Percentiles rank a stretch among this genome's conserved stretches.
Conservation (phyloP, 257 asterid species). For the Nicotiana paniculata region DNA sequence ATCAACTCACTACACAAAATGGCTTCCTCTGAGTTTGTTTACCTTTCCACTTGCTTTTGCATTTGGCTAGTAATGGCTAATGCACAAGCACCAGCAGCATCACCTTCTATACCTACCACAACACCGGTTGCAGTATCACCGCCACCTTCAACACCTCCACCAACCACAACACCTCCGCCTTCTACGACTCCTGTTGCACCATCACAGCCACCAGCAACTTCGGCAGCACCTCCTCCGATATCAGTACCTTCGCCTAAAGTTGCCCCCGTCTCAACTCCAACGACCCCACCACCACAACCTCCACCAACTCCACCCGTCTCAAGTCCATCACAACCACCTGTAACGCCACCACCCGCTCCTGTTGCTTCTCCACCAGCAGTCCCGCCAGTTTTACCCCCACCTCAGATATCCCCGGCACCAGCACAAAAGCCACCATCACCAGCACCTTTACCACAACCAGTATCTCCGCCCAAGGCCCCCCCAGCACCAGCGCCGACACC, state of each 20-base stretch:
- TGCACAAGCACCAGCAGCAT: slow-evolving; percentile 81
- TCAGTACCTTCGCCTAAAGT: slow-evolving; percentile 29
- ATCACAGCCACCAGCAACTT: slow-evolving; percentile 35
- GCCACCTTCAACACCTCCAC: slow-evolving; percentile 2
- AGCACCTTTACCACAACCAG: slow-evolving; percentile 38
- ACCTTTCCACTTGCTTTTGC: slow-evolving; percentile 42
- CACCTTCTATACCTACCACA: slow-evolving; percentile 49
- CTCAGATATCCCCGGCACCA: slow-evolving; percentile 35
- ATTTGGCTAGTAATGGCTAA: slow-evolving; percentile 41
- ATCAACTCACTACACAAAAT: slow-evolving; percentile 31
- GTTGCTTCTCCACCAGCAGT: slow-evolving; percentile 25
- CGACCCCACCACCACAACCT: slow-evolving; percentile 48
- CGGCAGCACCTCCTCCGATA: slow-evolving; percentile 29
- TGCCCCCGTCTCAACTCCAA: slow-evolving; percentile 38
- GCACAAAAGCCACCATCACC: slow-evolving; percentile 42
- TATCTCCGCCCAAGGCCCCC: slow-evolving; percentile 43
- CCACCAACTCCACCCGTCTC: slow-evolving; percentile 46
- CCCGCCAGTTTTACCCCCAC: slow-evolving; percentile 45
- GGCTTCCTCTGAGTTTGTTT: slow-evolving; percentile 42
- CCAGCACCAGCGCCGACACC: slow-evolving; percentile 44
- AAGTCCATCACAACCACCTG: slow-evolving; percentile 52
- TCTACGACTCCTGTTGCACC: slow-evolving; percentile 12
- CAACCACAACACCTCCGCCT: slow-evolving; percentile 2
- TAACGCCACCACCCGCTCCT: slow-evolving; percentile 23
- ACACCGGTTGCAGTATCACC: slow-evolving; percentile 22